Evolutionary conservation across 1,284 basidiomycete genomes (phyloP), one percentile per base, ranked within the genome.

Genomic region (Pterulicium gracile): DNA sequence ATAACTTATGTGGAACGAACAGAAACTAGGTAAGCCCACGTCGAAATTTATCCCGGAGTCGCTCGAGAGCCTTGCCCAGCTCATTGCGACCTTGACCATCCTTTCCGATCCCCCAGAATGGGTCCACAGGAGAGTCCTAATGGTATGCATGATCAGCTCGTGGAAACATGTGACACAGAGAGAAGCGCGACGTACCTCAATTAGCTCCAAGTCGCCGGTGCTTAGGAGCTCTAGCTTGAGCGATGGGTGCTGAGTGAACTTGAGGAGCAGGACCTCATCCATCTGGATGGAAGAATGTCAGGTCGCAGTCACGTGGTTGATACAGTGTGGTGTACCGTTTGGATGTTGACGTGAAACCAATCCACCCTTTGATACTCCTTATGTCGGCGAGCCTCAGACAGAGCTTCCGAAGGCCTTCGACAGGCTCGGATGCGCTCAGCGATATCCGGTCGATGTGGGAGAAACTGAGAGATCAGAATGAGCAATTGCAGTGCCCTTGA

Each of bases 61-160:
- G 69, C 53, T 76, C 72, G 19, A 83, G 65, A 14, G 77, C 78
- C 56, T 79, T 81, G 20, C 81, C 81, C n/a, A 84, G 70, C 58
- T 84, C 79, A 51, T 84, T 84, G 35, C 75, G 69, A 18, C 81
- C 82, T 52, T 66, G 62, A 14, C 69, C 62, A 58, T 83, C 76
- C 35, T 66, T 61, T 14, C 81, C 81, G 48, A 75, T 60, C 18
- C 81, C 82, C 81, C 81, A 84, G 58, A 24, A 42, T 48, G 22
- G 17, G 19, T 36, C 40, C 24, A 18, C 13, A 45, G 42, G 17
- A 46, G 23, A 39, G 3, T 41, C 19, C 14, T 13, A 17, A 47
- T 4, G 34, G 19, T 15, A 17, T 15, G n/a, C 7, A 32, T 10
- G 27, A 32, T 32, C 7, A 32, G 27, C n/a, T 49, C 44, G 43